Conservation (phyloP, 805 yeast species). For the Pichia phayaonensis region DNA sequence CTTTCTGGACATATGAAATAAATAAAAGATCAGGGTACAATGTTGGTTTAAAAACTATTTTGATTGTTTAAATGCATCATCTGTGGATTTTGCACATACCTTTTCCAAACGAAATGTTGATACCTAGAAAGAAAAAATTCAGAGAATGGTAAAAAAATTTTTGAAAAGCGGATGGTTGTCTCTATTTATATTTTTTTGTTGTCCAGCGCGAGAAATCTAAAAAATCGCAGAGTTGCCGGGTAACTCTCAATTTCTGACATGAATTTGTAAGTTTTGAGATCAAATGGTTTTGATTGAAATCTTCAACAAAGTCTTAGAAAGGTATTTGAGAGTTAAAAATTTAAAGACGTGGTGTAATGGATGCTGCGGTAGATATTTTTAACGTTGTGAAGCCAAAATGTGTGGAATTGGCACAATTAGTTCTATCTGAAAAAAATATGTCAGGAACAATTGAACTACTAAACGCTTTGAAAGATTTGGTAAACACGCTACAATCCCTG, state of each 20-base stretch:
- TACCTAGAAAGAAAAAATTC: too few relatives aligned
- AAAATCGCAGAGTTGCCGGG: background rate
- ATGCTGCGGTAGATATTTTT: slow-evolving; percentile 13
- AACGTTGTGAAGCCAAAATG: slow-evolving; percentile 34
- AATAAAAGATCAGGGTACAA: background rate
- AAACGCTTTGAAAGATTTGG: slow-evolving; percentile 29
- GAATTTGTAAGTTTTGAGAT: background rate
- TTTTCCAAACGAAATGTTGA: background rate
- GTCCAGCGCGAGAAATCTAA: too few relatives aligned
- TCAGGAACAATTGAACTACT: slow-evolving; percentile 27
- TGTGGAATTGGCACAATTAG: slow-evolving; percentile 35
- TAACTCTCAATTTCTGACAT: background rate
- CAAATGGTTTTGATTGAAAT: background rate
- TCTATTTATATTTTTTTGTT: background rate
- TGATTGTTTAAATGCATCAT: background rate
- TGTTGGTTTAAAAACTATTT: background rate
- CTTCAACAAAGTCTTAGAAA: background rate
- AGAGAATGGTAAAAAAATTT: background rate
- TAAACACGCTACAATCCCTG: slow-evolving; percentile 8
- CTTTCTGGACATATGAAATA: background rate
- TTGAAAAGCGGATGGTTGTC: background rate
- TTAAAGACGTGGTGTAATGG: background rate
- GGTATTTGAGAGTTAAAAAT: background rate
- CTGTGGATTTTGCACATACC: background rate
- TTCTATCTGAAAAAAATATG: slow-evolving; percentile 33